phyloP scores from a whole-genome alignment of 176 grass and related monocot species.

The Bolboschoenus planiculmis region DNA sequence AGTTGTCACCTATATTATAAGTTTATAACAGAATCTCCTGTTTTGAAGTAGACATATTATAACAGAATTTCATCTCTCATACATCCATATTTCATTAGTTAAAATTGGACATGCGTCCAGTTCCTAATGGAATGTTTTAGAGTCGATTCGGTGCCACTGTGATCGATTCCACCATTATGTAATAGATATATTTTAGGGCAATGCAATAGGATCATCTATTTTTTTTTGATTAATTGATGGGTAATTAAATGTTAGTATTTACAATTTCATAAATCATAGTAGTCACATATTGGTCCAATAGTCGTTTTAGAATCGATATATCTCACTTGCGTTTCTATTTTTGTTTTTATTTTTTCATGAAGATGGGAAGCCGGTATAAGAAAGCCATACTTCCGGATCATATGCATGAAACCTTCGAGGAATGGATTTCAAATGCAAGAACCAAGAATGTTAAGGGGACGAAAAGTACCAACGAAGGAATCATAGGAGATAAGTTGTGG shows the following conservation, averaged over 20 bases:
- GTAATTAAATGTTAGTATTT: not conserved
- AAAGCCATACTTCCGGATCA: constrained; percentile 59
- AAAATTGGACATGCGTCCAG: not conserved
- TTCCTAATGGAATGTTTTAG: not conserved
- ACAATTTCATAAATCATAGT: not conserved
- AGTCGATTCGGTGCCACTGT: not conserved
- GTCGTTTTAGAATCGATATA: not conserved
- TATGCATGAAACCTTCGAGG: constrained; percentile 35
- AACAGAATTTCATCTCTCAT: not conserved
- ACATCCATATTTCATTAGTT: not conserved
- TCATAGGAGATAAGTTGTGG: not conserved
- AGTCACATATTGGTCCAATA: not conserved
- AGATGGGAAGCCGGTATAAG: constrained; percentile 90
- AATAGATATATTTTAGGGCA: not conserved
- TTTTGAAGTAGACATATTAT: not conserved
- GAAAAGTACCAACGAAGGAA: not conserved
- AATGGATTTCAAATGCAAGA: constrained; percentile 38
- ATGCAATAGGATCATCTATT: not conserved
- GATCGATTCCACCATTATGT: not conserved
- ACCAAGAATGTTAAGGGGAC: not conserved
- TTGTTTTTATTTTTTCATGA: not conserved
- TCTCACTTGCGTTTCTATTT: not conserved
- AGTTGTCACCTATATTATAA: constrained; percentile 4
- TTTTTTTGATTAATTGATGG: not conserved
- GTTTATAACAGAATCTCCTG: not conserved